Base-by-base conservation (phyloP, 2,329 filamentous ascomycete species). In the Coniochaeta sp. region DNA sequence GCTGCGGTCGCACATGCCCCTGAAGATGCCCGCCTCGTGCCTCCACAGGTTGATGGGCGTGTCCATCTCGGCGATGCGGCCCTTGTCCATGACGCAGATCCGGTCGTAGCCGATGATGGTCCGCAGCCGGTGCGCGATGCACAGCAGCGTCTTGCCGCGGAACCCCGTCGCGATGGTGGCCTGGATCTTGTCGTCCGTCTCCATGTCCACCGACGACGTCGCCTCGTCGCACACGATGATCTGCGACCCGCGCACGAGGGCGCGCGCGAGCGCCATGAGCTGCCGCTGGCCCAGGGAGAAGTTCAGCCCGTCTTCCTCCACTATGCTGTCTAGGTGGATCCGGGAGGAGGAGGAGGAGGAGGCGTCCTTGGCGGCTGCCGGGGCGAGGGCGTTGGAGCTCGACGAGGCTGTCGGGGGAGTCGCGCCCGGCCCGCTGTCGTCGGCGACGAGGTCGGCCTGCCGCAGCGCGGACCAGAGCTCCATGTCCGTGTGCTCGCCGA, bases 171-270 rank as follows among this genome's bases (percentile, higher is more conserved):
- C 88, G 74, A 98, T 97, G 3, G 93, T 96, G 59, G 80, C 79
- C 74, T 98, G 93, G 71, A 98, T 96, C 81, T 95, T 96, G 74
- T 91, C 89, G 71, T 99, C 95, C 3, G 93, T 98, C 71, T 97
- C 93, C 80, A 97, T 95, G 73, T 98, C 93, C 8, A 98, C 93
- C 0, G 86, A 90, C 1, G 88, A 91, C 0, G 95, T 99, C 1
- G 95, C 95, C 74, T 99, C 95, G 77, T 99, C 95, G 74, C 93
- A 97, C 57, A 99, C 88, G 67, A 98, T 97, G 74, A 98, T 97
- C 67, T 89, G 91, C 0, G 88, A 89, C 50, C 88, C 86, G 40
- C 93, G 87, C 4, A 98, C 93, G 2, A 99, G 84, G 0, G 95
- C 95, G 0, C 95, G 87, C 0, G 93, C 93, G 1, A 99, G 81